A percentile compares a stretch with the other conserved stretches of the same genome.
Evolutionary conservation across 352 stramenopile species (phyloP).

Genomic region (Bremia lactucae): DNA sequence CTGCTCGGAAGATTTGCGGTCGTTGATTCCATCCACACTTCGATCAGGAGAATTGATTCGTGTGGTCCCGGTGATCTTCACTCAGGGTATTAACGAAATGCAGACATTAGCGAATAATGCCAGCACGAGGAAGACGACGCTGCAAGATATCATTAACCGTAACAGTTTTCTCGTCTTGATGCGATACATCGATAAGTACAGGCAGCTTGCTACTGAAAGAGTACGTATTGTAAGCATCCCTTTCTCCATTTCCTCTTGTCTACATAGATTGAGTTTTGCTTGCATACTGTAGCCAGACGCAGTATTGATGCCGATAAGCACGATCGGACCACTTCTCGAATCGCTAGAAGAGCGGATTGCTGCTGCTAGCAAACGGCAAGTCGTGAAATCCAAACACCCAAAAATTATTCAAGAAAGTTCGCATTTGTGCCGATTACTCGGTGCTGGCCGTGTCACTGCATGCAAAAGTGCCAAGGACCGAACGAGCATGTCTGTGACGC

Average conservation of each 20-base stretch:
- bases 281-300: slow-evolving; percentile 21
- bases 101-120: slow-evolving; percentile 70
- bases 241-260: neutral
- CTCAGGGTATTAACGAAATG: slow-evolving; percentile 77
- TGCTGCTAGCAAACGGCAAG: slow-evolving; percentile 41
- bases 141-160: slow-evolving; percentile 69
- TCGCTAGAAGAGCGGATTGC: slow-evolving; percentile 45
- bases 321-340: slow-evolving; percentile 28
- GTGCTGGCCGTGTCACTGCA: slow-evolving; percentile 85
- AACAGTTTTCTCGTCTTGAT: slow-evolving; percentile 51
- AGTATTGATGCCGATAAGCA: slow-evolving; percentile 35
- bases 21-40: slow-evolving; percentile 34
- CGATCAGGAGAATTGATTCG: slow-evolving; percentile 35
- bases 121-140: slow-evolving; percentile 49
- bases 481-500: slow-evolving; percentile 92
- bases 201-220: slow-evolving; percentile 26
- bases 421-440: slow-evolving; percentile 67
- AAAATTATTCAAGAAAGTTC: slow-evolving; percentile 70
- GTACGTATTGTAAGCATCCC: slow-evolving; percentile 8
- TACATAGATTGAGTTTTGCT: neutral
- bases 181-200: slow-evolving; percentile 58
- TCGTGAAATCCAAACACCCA: slow-evolving; percentile 65
- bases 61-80: slow-evolving; percentile 59
- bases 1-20: slow-evolving; percentile 30
- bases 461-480: slow-evolving; percentile 95